Base-by-base conservation (phyloP, 176 grass and related monocot species). In the Eleusine coracana region DNA sequence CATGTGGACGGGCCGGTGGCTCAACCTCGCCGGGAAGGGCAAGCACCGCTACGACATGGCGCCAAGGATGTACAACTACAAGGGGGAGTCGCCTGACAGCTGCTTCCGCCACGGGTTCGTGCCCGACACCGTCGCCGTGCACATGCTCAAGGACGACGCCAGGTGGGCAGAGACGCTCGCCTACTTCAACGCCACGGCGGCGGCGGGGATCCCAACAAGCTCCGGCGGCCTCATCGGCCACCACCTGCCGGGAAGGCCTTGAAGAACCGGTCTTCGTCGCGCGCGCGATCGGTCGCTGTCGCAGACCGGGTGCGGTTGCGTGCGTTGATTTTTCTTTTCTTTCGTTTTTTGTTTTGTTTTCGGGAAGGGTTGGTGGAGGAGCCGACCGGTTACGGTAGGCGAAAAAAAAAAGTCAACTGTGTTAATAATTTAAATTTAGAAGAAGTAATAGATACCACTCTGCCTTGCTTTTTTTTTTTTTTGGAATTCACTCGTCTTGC, bases 91-190 rank as follows among this genome's bases (percentile, higher is more conserved):
- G 28, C 84, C 88, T 13, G 73, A 73, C 45, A 95, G 68, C 87
- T 95, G 93, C 75, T 95, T 92, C 90, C 88, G 93, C 1, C 90
- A 83, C 58, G 93, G 85, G 25, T 95, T 95, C 79, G 60, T 79
- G 31, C 90, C 90, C 44, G 90, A 95, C 75, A 95, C 85, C 86
- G 88, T 95, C 72, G 87, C 90, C 74, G 93, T 95, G 69, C 93
- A 95, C 87, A 91, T 89, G 84, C 87, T 95, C 78, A 95, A 95
- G 87, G 80, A 77, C 70, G 83, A 75, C 87, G 38, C 39, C 0
- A 45, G 90, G 3, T 95, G 93, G 93, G 87, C 82, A 0, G 68
- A 92, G 77, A 92, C 93, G 71, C 87, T 95, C 46, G 37, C 15
- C 1, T 92, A 95, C 85, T 92, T 95, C 90, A 90, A 95, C 69